Evolutionary conservation across 805 yeast genomes (phyloP).

Genomic region (Lipomyces mesembrius): DNA sequence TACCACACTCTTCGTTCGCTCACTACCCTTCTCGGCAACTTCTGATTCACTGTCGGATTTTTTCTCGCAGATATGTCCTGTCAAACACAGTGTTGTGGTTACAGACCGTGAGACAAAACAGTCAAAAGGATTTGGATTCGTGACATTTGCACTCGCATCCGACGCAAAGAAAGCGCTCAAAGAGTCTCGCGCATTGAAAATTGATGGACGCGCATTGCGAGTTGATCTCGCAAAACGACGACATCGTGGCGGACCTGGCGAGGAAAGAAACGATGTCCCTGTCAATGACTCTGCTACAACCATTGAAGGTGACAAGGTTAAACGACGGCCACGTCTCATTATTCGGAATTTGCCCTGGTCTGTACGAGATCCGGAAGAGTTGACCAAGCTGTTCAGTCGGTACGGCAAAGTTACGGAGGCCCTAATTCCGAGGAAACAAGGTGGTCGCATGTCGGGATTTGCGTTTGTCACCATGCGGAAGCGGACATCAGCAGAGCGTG

Average conservation of each 20-base stretch:
- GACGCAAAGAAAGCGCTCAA: constrained; percentile 79
- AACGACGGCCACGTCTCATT: constrained; percentile 84
- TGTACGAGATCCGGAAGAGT: constrained; percentile 72
- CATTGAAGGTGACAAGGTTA: constrained; percentile 53
- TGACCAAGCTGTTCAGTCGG: constrained; percentile 69
- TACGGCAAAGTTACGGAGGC: constrained; percentile 90
- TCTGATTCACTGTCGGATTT: constrained; percentile 79
- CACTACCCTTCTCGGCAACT: constrained; percentile 80
- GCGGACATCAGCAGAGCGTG: constrained; percentile 73
- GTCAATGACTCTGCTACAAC: constrained; percentile 24
- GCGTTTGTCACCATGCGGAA: constrained; percentile 92
- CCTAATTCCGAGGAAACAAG: constrained; percentile 82
- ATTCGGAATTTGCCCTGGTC: constrained; percentile 97
- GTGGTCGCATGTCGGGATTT: constrained; percentile 91
- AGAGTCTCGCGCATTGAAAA: constrained; percentile 58
- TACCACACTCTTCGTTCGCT: constrained; percentile 78
- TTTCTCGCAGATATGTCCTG: constrained; percentile 92
- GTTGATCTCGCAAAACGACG: constrained; percentile 92
- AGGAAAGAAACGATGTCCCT: constrained; percentile 16
- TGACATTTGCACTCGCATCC: constrained; percentile 80
- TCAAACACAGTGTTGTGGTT: constrained; percentile 91
- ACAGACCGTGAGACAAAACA: constrained; percentile 68
- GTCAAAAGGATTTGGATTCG: constrained; percentile 95
- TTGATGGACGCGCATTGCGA: constrained; percentile 67
- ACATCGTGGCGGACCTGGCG: constrained; percentile 58